phyloP scores from a whole-genome alignment of 108 stramenopile genomes.

The Schizochytrium sp. region DNA sequence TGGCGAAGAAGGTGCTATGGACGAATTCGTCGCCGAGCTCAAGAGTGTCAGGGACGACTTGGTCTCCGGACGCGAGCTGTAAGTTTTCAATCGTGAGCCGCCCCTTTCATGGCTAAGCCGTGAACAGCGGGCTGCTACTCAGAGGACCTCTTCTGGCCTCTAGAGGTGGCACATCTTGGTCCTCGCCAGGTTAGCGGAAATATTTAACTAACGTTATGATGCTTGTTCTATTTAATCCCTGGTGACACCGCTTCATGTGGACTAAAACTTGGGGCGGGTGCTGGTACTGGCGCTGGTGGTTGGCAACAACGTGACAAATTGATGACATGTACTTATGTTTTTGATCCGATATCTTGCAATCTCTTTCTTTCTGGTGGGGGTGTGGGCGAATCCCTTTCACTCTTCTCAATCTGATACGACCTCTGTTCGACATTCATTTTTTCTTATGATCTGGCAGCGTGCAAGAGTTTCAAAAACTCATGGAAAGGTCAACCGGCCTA shows the following conservation, averaged over 20 bases:
- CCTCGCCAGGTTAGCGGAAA: no score
- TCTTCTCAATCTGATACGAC: neutral
- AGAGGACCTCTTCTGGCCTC: neutral
- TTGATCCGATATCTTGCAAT: no score
- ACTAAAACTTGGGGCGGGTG: no score
- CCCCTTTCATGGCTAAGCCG: neutral
- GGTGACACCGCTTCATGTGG: no score
- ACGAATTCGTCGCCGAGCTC: neutral
- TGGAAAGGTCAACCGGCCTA: constrained; percentile 16
- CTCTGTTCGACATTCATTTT: neutral
- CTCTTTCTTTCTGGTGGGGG: no score
- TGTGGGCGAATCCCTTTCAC: neutral
- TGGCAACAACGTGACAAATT: no score
- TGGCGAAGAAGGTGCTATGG: neutral
- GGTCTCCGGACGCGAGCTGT: constrained; percentile 1
- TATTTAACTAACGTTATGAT: no score
- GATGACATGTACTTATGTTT: no score
- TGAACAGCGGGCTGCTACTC: neutral
- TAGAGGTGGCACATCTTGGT: neutral
- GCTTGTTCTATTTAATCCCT: no score
- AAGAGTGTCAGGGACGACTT: constrained; percentile 25
- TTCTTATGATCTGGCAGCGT: neutral
- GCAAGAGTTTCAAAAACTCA: constrained; percentile 34
- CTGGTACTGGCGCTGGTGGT: no score
- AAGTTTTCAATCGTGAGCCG: neutral